phyloP scores from a whole-genome alignment of 148 eudicot genomes.

The Rhododendron williamsianum region DNA sequence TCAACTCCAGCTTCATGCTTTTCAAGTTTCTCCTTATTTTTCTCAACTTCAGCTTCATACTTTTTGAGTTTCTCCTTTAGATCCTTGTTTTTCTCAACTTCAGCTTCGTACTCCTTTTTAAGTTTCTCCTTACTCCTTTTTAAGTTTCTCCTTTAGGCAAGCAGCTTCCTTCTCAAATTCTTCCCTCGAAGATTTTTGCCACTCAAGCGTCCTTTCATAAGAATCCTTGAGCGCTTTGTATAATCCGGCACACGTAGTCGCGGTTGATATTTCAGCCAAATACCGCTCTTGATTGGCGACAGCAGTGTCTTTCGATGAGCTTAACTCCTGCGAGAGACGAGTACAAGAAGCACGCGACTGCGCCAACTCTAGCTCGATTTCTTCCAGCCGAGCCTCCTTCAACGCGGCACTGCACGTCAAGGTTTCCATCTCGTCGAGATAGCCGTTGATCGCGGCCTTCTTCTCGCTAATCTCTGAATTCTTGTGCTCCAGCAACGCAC shows the following conservation, averaged over 20 bases:
- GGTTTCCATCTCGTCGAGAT: constrained; percentile 58
- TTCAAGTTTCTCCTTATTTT: too few relatives aligned
- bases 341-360: too few relatives aligned
- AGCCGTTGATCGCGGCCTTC: constrained; percentile 52
- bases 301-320: too few relatives aligned
- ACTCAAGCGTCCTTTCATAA: neutral
- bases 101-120: neutral
- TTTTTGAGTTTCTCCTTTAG: neutral
- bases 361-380: too few relatives aligned
- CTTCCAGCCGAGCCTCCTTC: too few relatives aligned
- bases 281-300: too few relatives aligned
- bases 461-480: constrained; percentile 73
- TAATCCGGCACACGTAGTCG: too few relatives aligned
- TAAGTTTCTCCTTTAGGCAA: neutral
- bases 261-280: neutral
- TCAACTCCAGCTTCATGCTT: too few relatives aligned
- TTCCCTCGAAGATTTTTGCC: neutral
- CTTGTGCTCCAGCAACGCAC: constrained; percentile 60
- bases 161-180: neutral
- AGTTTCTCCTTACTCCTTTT: neutral
- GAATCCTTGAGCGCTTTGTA: too few relatives aligned
- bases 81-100: neutral
- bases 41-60: neutral
- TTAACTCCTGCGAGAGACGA: too few relatives aligned
- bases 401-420: neutral